Evolutionary conservation across 352 stramenopile species (phyloP).

Genomic region (Phytophthora ohioensis): DNA sequence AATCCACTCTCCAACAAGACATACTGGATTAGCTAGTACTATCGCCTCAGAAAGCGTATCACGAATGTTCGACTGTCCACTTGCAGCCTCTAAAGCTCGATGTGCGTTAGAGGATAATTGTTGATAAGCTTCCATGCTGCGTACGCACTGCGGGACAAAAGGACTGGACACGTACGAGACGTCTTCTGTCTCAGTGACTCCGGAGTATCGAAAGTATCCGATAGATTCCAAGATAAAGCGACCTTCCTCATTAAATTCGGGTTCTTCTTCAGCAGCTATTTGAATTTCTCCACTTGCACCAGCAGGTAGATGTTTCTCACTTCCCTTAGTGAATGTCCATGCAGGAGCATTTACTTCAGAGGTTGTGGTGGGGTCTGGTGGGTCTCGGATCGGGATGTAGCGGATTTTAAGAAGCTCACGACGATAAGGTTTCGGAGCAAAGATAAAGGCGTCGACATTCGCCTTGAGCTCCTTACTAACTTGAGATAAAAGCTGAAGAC

Average conservation of each 20-base stretch:
- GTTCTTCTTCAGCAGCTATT: slow-evolving; percentile 31
- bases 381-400: slow-evolving; percentile 68
- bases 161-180: slow-evolving; percentile 96
- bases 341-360: slow-evolving; percentile 30
- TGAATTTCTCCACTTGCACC: slow-evolving; percentile 13
- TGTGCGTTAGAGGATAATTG: slow-evolving; percentile 86
- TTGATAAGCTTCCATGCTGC: slow-evolving; percentile 82
- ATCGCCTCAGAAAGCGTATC: slow-evolving; percentile 95
- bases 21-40: slow-evolving; percentile 93
- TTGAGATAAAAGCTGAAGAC: slow-evolving; percentile 55
- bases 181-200: slow-evolving; percentile 96
- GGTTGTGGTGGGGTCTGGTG: slow-evolving; percentile 21
- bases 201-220: slow-evolving; percentile 92
- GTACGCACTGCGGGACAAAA: slow-evolving; percentile 95
- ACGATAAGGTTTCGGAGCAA: slow-evolving; percentile 63
- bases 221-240: slow-evolving; percentile 88
- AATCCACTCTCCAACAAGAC: slow-evolving; percentile 97
- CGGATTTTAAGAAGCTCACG: slow-evolving; percentile 64
- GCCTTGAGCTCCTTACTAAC: slow-evolving; percentile 55
- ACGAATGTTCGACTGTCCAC: slow-evolving; percentile 87
- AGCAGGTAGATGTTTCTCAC: slow-evolving; percentile 48
- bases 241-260: slow-evolving; percentile 39
- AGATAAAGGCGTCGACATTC: slow-evolving; percentile 66
- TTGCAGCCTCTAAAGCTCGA: slow-evolving; percentile 84
- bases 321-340: slow-evolving; percentile 49